Evolutionary conservation across 2,329 filamentous ascomycete genomes (phyloP).

Genomic region (Magnaporthiopsis rhizophila): DNA sequence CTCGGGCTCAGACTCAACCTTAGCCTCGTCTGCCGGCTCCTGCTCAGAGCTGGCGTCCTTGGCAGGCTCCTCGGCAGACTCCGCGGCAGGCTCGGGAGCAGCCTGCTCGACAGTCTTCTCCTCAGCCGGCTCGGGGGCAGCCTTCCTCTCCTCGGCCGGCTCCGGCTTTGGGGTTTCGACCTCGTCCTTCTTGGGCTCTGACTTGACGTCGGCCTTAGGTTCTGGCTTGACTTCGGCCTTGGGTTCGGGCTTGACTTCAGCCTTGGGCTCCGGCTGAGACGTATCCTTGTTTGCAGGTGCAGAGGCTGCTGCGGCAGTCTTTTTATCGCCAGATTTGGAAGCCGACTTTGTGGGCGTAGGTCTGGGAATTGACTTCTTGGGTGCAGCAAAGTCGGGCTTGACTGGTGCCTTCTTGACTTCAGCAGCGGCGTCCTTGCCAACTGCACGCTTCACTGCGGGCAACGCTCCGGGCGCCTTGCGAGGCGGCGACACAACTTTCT

Average conservation of each 20-base stretch:
- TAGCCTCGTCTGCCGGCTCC: background rate
- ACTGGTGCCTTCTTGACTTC: slow-evolving; percentile 15
- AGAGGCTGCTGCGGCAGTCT: slow-evolving; percentile 18
- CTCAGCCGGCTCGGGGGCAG: background rate
- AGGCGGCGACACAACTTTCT: slow-evolving; percentile 49
- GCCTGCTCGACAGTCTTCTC: background rate
- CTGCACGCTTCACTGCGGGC: slow-evolving; percentile 6
- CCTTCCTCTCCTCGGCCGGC: background rate
- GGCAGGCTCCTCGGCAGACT: background rate
- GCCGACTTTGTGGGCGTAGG: slow-evolving; percentile 8
- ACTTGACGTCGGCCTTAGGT: slow-evolving; percentile 21
- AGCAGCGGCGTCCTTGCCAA: slow-evolving; percentile 1
- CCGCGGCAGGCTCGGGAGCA: background rate
- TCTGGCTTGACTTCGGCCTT: slow-evolving; percentile 12
- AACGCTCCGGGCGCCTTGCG: slow-evolving; percentile 24
- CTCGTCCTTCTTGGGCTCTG: slow-evolving; percentile 15
- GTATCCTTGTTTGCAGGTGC: slow-evolving; percentile 18
- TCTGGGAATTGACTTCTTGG: slow-evolving; percentile 11
- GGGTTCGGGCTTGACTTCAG: slow-evolving; percentile 21
- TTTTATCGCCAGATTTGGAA: background rate
- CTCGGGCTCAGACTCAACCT: background rate
- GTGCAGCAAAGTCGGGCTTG: slow-evolving; percentile 8
- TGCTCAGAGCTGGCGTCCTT: background rate
- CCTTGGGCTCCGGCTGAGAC: slow-evolving; percentile 17
- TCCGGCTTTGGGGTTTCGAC: background rate